These are phyloP conservation scores for Macadamia integrifolia DNA, from an alignment of 164 flowering plant genomes.

Conservation along the genomic window DNA sequence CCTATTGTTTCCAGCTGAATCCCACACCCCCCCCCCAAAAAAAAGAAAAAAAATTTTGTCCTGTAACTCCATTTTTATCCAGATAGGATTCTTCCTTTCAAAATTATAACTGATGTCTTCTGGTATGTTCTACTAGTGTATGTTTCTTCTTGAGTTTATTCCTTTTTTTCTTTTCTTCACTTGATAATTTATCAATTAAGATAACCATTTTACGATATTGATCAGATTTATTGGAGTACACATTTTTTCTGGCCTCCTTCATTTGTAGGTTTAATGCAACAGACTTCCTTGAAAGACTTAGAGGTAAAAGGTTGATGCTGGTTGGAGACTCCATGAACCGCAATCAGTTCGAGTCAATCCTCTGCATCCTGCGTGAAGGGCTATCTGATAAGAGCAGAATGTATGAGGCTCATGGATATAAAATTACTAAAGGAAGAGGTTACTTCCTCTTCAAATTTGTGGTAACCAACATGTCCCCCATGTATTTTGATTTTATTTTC, in stretches of 20 bases:
- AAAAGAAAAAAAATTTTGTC: too few species aligned
- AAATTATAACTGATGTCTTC: too few species aligned
- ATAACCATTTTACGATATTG: neutral
- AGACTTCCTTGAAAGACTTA: constrained; percentile 76
- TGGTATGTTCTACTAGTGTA: neutral
- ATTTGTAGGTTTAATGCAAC: constrained; percentile 75
- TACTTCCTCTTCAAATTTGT: constrained; percentile 69
- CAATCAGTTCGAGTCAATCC: constrained; percentile 88
- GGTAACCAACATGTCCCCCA: constrained; percentile 30
- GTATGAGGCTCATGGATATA: constrained; percentile 75
- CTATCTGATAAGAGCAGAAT: constrained; percentile 65
- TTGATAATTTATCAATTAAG: neutral
- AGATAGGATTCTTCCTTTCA: too few species aligned
- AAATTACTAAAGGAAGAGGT: constrained; percentile 88
- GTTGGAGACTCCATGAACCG: constrained; percentile 98
- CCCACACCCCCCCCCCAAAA: too few species aligned
- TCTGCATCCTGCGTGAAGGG: constrained; percentile 80
- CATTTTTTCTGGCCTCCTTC: constrained; percentile 17
- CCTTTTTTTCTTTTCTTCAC: neutral
- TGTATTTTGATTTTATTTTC: neutral
- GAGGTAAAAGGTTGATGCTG: constrained; percentile 82
- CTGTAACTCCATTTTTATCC: too few species aligned
- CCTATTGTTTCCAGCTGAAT: too few species aligned
- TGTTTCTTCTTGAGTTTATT: neutral
- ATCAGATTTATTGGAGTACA: constrained; percentile 2